Evolutionary conservation across 768 basidiomycete species (phyloP), one percentile per base, ranked within the genome.

Genomic region (Collybia sp.): DNA sequence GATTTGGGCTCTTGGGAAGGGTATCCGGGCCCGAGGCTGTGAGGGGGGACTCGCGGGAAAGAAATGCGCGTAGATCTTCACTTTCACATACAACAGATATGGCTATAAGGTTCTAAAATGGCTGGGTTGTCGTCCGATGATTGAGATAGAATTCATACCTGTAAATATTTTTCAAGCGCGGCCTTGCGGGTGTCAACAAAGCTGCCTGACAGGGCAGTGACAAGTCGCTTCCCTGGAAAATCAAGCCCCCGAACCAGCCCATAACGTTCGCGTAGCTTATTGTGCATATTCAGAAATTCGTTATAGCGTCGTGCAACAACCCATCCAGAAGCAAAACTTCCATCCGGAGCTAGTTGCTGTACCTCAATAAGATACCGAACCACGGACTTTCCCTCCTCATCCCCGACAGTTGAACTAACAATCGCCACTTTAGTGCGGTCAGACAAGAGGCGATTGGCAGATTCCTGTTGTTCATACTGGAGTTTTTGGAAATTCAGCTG

Each of bases 401-500:
- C 88, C 1, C 83, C 85, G 1, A 83, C 76, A 0, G 90, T 80
- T 5, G 90, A 91, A 48, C 80, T 92, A 12, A 90, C 82, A 36
- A 99, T 91, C 2, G 79, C 73, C n/a, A 95, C 84, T 50, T 72
- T 79, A 3, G 93, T 98, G 25, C 90, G 77, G 17, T 88, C 83
- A 1, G 93, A 86, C 17, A 91, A 67, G 2, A 98, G 78, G 13
- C 87, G 77, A 58, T 93, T 96, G 17, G 90, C 89, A n/a, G 80
- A 73, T 58, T 96, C 93, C 63, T 97, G 94, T 58, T 92, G 88
- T 59, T 95, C 89, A 59, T 91, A 97, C 58, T 97, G 94, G 10
- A 77, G 76, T 65, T 87, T 92, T 66, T 96, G 94, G 64, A 98
- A 96, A 44, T 77, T 73, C 2, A 93, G 68, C 57, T 92, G 85